These are phyloP conservation scores for Centaurea solstitialis DNA, from an alignment of 129 eudicot genomes.

Conservation along the genomic window DNA sequence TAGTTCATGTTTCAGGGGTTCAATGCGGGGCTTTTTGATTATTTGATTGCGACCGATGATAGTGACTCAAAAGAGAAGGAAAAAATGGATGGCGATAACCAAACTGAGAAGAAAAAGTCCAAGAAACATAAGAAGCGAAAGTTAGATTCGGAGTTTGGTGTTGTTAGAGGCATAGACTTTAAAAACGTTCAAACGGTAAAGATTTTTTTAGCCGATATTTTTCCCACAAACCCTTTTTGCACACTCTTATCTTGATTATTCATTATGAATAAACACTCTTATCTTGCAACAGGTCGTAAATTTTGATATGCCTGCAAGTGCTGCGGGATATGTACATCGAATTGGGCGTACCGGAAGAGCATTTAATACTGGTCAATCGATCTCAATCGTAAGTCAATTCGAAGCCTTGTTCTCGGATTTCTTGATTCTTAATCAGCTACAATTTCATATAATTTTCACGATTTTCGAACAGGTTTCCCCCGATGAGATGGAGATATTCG, in stretches of 20 bases:
- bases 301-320: constrained; percentile 88
- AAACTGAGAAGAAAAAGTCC: constrained; percentile 44
- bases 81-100: constrained; percentile 48
- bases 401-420: not conserved
- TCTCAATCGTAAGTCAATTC: constrained; percentile 71
- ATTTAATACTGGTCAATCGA: constrained; percentile 83
- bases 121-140: constrained; percentile 61
- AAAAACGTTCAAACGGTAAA: constrained; percentile 94
- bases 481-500: constrained; percentile 75
- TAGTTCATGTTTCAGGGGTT: constrained; percentile 62
- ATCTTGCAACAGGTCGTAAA: constrained; percentile 69
- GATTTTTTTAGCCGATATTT: not conserved
- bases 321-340: constrained; percentile 90
- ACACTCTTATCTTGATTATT: too few species aligned
- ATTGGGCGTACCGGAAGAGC: constrained; percentile 99
- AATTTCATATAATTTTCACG: not conserved
- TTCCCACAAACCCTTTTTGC: not conserved
- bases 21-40: constrained; percentile 97
- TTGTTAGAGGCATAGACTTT: constrained; percentile 97
- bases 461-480: constrained; percentile 66
- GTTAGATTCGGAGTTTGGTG: constrained; percentile 86
- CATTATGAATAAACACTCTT: not conserved
- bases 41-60: constrained; percentile 89
- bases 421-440: not conserved
- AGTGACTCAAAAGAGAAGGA: constrained; percentile 61